Percentiles rank a stretch among this genome's conserved stretches.
Evolutionary conservation across 345 rosid genomes (phyloP).

Genomic region (Melaleuca alternifolia): DNA sequence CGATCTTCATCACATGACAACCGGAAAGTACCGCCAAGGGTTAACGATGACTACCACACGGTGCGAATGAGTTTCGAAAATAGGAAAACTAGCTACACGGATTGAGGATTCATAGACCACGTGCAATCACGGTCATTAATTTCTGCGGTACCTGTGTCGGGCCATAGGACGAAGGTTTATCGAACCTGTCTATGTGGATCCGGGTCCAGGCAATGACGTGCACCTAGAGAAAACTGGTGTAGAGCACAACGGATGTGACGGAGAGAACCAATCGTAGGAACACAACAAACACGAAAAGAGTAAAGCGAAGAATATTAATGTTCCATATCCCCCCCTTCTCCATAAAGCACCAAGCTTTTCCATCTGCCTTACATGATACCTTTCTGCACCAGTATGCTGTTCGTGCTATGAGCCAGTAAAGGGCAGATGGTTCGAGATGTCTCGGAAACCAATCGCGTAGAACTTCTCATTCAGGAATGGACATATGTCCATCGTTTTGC

Average conservation of each 20-base stretch:
- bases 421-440: background rate
- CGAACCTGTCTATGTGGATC: background rate
- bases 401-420: background rate
- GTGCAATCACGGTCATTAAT: background rate
- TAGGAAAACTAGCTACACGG: background rate
- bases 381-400: background rate
- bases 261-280: background rate
- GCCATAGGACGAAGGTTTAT: background rate
- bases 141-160: background rate
- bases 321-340: background rate
- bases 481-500: background rate
- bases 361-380: background rate
- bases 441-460: background rate
- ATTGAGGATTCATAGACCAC: background rate
- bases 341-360: background rate
- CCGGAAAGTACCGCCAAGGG: background rate
- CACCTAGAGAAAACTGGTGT: background rate
- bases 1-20: background rate
- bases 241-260: background rate
- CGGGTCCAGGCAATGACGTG: background rate
- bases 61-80: background rate
- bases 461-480: background rate
- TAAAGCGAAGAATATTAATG: background rate
- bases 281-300: background rate
- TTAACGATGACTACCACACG: too few relatives aligned